Conservation (phyloP, 2,329 filamentous ascomycete species). For the Alternaria gaisen region DNA sequence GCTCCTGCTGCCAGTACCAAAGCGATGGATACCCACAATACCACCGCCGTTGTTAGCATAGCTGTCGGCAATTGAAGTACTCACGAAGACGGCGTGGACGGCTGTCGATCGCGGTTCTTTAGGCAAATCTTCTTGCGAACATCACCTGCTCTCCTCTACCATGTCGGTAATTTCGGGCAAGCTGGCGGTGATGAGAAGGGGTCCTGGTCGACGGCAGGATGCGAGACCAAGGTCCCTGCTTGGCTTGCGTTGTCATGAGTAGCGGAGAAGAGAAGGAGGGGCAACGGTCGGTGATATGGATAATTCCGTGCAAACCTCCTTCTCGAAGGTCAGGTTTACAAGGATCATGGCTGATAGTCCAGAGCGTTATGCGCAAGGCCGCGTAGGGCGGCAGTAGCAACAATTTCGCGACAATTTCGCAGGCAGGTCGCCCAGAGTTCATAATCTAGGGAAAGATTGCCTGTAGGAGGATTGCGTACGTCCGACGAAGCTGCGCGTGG, state of each 20-base stretch:
- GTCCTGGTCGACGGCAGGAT: conserved; percentile 19
- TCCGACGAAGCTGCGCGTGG: background rate
- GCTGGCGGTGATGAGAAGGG: conserved; percentile 10
- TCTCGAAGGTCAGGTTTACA: conserved; percentile 30
- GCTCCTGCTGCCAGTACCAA: conserved; percentile 12
- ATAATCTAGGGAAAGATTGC: conserved; percentile 9
- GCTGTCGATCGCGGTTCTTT: conserved; percentile 13
- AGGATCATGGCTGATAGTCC: conserved; percentile 30
- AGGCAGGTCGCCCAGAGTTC: conserved; percentile 10
- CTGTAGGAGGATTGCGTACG: conserved; percentile 4
- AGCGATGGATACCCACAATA: conserved; percentile 25
- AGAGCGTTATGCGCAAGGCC: conserved; percentile 17
- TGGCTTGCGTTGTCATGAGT: conserved; percentile 16
- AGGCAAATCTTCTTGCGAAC: conserved; percentile 2
- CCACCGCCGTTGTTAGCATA: conserved; percentile 14
- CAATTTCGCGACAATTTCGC: conserved; percentile 4
- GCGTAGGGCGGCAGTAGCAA: conserved; percentile 24
- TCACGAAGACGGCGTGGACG: conserved; percentile 10
- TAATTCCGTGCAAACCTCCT: conserved; percentile 30
- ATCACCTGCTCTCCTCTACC: conserved; percentile 10
- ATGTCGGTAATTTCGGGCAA: conserved; percentile 13
- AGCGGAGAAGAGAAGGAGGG: conserved; percentile 17
- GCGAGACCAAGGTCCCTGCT: conserved; percentile 18
- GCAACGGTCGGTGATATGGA: conserved; percentile 29
- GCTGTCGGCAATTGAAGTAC: conserved; percentile 12